Conservation (phyloP, 495 filamentous ascomycete genomes). For the Aspergillus saccharolyticus region DNA sequence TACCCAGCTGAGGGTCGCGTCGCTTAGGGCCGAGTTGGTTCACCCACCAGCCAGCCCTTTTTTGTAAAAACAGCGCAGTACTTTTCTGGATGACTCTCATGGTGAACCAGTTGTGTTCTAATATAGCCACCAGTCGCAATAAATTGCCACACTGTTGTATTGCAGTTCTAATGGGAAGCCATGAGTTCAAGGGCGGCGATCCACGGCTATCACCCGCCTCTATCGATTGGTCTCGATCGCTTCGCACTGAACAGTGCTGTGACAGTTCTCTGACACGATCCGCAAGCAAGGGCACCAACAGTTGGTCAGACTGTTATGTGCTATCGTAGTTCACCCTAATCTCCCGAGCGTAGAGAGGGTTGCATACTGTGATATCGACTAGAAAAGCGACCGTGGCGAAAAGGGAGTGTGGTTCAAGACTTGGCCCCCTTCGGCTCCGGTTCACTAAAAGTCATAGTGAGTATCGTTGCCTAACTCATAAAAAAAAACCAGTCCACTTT, state of each 20-base stretch:
- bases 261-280: slow-evolving; percentile 20
- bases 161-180: not conserved
- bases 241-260: slow-evolving; percentile 1
- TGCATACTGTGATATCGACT: not conserved
- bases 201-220: slow-evolving; percentile 1
- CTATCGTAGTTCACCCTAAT: not conserved
- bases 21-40: not conserved
- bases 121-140: not conserved
- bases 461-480: slow-evolving; percentile 2
- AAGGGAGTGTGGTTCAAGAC: slow-evolving; percentile 1
- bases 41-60: too few relatives aligned
- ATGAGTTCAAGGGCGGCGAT: not conserved
- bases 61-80: too few relatives aligned
- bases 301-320: not conserved
- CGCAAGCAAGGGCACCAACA: slow-evolving; percentile 4
- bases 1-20: not conserved
- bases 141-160: not conserved
- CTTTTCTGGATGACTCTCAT: not conserved
- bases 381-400: slow-evolving; percentile 1
- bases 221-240: not conserved
- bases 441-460: not conserved
- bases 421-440: slow-evolving; percentile 3
- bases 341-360: not conserved
- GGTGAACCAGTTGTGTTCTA: not conserved
- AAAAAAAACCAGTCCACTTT: not conserved